Base-by-base conservation (phyloP, 192 early-diverging fungal genomes). In the Irineochytrium annulatum region DNA sequence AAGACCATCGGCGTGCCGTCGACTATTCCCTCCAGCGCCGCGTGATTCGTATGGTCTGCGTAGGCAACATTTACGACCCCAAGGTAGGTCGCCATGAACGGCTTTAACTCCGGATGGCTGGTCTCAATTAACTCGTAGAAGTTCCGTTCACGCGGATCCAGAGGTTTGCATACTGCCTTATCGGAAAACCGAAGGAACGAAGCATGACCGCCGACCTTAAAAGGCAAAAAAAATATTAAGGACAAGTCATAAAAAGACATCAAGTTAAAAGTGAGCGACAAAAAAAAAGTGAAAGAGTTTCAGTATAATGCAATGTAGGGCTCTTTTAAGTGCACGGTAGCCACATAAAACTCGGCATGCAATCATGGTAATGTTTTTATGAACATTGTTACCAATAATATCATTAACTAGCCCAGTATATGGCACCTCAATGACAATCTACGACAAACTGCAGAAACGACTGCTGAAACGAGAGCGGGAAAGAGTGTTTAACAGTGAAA, bases 181-280 rank as follows among this genome's bases (percentile, higher is more conserved):
- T 95, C 91, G 8, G 93, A 95, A 70, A 99, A 96, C 37, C 95
- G 89, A 48, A 97, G 77, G 49, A 99, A 90, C 3, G 92, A 86
- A 3, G 93, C 89, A 67, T 99, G 97, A 0, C 97, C 97, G n/a
- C 97, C 97, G 27, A 82, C 80, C 66, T 82, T 62, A 19, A 27
- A 51, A 43, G 24, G 16, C 13, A 13, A 31, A 3, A 17, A 32
- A 34, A 49, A 13, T 55, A 60, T 11, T 62, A 49, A 43, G 43
- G 24, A 11, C 5, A 4, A 43, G 33, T 28, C 39, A 19, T 4
- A 60, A 16, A 14, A 49, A 52, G 39, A 34, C 3, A 28, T 19
- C 3, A 29, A 19, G 27, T 28, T 34, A 13, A 0, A 28, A 60
- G 34, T 29, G 26, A 51, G 22, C 8, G 26, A 5, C 24, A 16